Evolutionary conservation across 139 green algal species (phyloP).

Genomic region (Asterochloris erici): DNA sequence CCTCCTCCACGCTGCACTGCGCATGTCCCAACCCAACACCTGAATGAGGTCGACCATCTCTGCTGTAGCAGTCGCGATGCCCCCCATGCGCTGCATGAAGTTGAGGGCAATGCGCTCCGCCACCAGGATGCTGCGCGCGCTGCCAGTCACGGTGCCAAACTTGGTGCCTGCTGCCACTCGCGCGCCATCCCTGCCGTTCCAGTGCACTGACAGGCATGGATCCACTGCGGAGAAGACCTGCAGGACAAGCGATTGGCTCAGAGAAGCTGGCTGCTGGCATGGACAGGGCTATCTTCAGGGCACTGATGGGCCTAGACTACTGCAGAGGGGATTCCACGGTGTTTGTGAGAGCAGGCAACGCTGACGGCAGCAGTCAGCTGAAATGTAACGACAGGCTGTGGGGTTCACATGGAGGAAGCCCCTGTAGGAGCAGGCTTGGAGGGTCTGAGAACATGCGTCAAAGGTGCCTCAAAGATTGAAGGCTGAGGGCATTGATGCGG

Average conservation of each 20-base stretch:
- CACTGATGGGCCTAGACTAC: no score
- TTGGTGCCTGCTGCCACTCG: constrained; percentile 45
- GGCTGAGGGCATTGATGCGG: no score
- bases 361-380: no score
- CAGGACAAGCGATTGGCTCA: not conserved
- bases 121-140: constrained; percentile 82
- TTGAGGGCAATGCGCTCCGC: constrained; percentile 96
- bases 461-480: no score
- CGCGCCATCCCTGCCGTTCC: constrained; percentile 50
- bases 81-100: constrained; percentile 97
- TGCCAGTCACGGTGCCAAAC: constrained; percentile 66
- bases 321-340: no score
- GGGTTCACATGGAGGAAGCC: no score
- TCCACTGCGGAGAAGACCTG: constrained; percentile 83
- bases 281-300: no score
- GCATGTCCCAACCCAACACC: not conserved
- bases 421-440: no score
- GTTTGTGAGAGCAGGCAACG: no score
- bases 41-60: constrained; percentile 59
- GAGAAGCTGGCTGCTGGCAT: no score
- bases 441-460: no score
- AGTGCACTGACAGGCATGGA: constrained; percentile 58
- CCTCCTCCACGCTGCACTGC: not conserved
- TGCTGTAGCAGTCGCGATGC: constrained; percentile 84
- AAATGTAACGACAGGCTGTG: no score